phyloP scores from a whole-genome alignment of 2,329 filamentous ascomycete genomes.

The Penicillium fuscoglaucum region DNA sequence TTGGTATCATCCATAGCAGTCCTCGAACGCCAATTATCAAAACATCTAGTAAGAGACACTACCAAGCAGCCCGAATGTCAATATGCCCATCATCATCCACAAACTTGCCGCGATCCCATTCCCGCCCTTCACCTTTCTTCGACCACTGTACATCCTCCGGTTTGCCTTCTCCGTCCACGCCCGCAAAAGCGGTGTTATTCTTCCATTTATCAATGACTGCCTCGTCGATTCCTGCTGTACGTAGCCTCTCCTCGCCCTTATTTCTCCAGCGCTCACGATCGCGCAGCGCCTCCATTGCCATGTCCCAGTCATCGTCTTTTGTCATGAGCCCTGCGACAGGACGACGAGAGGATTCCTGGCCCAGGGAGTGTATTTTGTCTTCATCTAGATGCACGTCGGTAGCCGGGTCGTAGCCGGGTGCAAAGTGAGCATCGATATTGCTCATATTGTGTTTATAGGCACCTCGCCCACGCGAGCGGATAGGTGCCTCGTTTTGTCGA shows the following conservation, averaged over 20 bases:
- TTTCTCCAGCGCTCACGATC: conserved; percentile 78
- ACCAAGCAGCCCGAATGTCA: conserved; percentile 53
- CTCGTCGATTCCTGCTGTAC: conserved; percentile 75
- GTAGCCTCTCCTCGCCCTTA: conserved; percentile 72
- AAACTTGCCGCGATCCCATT: conserved; percentile 56
- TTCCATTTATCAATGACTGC: conserved; percentile 73
- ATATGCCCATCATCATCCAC: conserved; percentile 57
- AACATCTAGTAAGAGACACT: conserved; percentile 6
- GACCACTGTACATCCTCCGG: conserved; percentile 73
- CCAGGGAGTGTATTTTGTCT: conserved; percentile 59
- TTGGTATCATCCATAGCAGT: conserved; percentile 8
- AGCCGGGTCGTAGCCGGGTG: conserved; percentile 61
- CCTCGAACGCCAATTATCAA: conserved; percentile 9
- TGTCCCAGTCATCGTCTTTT: conserved; percentile 70
- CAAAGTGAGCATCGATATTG: conserved; percentile 79
- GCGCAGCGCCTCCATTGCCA: conserved; percentile 72
- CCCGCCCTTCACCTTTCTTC: conserved; percentile 65
- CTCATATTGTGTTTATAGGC: conserved; percentile 58
- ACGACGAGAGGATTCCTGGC: conserved; percentile 48
- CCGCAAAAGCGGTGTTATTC: conserved; percentile 58
- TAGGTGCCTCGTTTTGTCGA: conserved; percentile 42
- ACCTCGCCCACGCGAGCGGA: conserved; percentile 69
- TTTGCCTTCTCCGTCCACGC: conserved; percentile 53
- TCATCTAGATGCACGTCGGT: conserved; percentile 43
- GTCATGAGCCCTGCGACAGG: conserved; percentile 46